Base-by-base conservation (phyloP, 1,284 basidiomycete genomes). In the Takashimella tepidaria region DNA sequence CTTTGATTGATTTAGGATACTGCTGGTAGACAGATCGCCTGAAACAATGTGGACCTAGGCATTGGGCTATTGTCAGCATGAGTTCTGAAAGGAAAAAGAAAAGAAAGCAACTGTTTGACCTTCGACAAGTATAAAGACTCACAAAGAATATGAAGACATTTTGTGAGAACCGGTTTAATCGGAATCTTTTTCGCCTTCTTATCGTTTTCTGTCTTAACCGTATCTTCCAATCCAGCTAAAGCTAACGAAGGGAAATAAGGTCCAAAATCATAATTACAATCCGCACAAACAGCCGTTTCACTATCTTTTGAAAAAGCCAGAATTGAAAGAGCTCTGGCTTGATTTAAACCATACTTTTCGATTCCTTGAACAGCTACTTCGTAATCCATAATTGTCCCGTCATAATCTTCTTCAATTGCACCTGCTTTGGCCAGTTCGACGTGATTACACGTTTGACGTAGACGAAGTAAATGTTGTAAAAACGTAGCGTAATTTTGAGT, bases 401-500 rank as follows among this genome's bases (percentile, higher is more conserved):
- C 76, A 46, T 74, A 70, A 59, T 75, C 69, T 41, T 74, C 71
- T 59, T 77, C 69, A 26, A 73, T 59, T 21, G 64, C 59, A 54
- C 74, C 69, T 26, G 70, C 59, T 69, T 88, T 81, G 1, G 97
- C 89, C 31, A 99, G 82, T 64, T 93, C 91, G 62, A 85, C 89
- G 76, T 98, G 93, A 70, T 97, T 91, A 77, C 96, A 98, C 49
- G 97, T 97, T 78, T 98, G 92, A 41, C 96, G 87, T 40, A 99
- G 81, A 8, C 91, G 88, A 50, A 97, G 79, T 53, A 97, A 88
- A 79, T 95, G 93, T 77, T 97, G 93, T 60, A 99, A 76, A 64
- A 98, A 96, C 50, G 92, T 92, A 55, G 96, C 95, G 66, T 97
- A 98, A 71, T 97, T 97, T 82, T 93, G 93, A 37, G 74, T 68